Base-by-base conservation (phyloP, 1,139 yeast species). In the Saccharomyces hybrid region DNA sequence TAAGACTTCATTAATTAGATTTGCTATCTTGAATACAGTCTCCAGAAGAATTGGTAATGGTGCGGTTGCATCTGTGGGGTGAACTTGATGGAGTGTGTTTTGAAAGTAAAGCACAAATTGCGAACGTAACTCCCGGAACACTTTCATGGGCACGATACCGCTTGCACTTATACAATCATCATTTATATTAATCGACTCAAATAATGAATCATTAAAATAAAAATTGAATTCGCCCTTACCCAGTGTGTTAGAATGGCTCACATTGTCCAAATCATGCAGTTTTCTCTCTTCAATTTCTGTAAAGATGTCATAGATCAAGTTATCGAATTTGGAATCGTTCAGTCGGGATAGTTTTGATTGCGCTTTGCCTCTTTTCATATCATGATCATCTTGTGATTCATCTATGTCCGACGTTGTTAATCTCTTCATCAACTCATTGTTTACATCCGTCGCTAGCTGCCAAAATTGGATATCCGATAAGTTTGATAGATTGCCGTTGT, bases 401-500 rank as follows among this genome's bases (percentile, higher is more conserved):
- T 48, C 32, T 14, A 31, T 32, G 6, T 28, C 26, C n/a, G 19
- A 28, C 6, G 34, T 38, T 3, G 41, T 53, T 44, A 12, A 56
- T 47, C 63, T 54, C 52, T 61, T 59, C 12, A 51, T 41, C 28
- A 60, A 50, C 48, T 60, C 63, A 51, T 60, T 60, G 28, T 59
- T 51, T 1, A 60, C 63, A 50, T 60, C 63, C 3, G 60, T 56
- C 47, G 58, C 51, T 24, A 60, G 51, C 48, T 60, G 61, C 29
- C 54, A 55, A 46, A 60, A 57, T 52, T 60, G 63, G 12, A 51
- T 48, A 27, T 46, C 32, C 5, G 57, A 55, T 26, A 60, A 47
- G 16, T 56, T 58, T 3, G 59, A 52, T 34, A 60, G 34, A 46
- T 60, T 4, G 61, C 57, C 19, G 52, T 27, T 12, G 41, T 49